Conservation (phyloP, 169 alveolate genomes). For the Plasmodium blacklocki region DNA sequence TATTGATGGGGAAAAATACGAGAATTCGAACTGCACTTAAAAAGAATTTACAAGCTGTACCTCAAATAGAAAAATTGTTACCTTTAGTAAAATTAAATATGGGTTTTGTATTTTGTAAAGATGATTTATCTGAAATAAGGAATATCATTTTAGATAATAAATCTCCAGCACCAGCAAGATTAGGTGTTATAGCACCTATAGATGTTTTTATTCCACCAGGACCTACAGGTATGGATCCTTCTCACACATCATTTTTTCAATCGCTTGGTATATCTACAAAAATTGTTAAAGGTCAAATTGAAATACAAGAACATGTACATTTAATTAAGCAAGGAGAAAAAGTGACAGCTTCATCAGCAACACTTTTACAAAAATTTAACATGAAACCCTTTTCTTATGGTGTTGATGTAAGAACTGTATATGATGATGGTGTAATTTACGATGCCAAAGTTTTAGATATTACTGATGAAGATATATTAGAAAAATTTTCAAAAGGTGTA, state of each 20-base stretch:
- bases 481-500: constrained; percentile 91
- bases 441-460: constrained; percentile 96
- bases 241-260: constrained; percentile 99
- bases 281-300: constrained; percentile 98
- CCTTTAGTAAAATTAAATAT: constrained; percentile 94
- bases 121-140: constrained; percentile 94
- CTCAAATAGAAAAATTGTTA: constrained; percentile 90
- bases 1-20: constrained; percentile 98
- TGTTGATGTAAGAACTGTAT: constrained; percentile 93
- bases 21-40: constrained; percentile 95
- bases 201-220: constrained; percentile 99
- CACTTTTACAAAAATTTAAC: constrained; percentile 96
- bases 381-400: constrained; percentile 98
- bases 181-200: constrained; percentile 97
- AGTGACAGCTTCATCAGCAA: constrained; percentile 97
- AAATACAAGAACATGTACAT: constrained; percentile 96
- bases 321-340: constrained; percentile 95
- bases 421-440: constrained; percentile 96
- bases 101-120: constrained; percentile 97
- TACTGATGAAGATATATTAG: constrained; percentile 93
- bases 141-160: constrained; percentile 91
- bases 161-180: constrained; percentile 98
- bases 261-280: constrained; percentile 98
- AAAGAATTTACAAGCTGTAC: constrained; percentile 86
- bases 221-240: constrained; percentile 99